Evolutionary conservation across 2,329 filamentous ascomycete species (phyloP), one percentile per base, ranked within the genome.

Genomic region (Xylariaceae sp.): DNA sequence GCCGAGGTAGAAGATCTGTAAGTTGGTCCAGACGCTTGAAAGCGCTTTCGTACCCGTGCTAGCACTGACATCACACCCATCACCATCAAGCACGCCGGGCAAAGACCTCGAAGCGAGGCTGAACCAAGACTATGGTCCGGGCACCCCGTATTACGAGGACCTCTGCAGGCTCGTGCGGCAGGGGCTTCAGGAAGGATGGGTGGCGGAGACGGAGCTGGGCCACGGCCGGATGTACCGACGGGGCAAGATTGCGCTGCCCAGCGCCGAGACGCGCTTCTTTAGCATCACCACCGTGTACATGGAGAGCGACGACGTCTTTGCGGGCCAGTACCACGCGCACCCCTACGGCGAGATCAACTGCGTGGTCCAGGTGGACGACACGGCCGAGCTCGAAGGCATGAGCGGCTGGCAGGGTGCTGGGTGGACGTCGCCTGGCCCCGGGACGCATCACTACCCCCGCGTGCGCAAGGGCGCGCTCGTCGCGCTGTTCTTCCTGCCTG

Each of bases 211-310:
- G 16, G 72, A 75, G 55, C 60, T 79, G 36, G 68, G 53, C 30
- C 48, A 74, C 30, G 78, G 78, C 1, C 70, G 67, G 8, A 75
- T 73, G 56, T 82, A 81, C 57, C 75, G 76, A 1, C 73, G 77
- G 5, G 71, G 71, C 7, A 78, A 76, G 50, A 74, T 84, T 53
- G 65, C 72, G 33, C 58, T 75, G 4, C 81, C 81, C 1, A 72
- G 67, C 2, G 67, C 72, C 7, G 70, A 73, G 29, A 83, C 75
- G 23, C 72, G 75, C 18, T 83, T 72, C 65, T 79, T 82, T 64
- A 79, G 75, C 60, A 81, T 84, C 62, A 84, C 81, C 2, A 77
- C 80, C 1, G 81, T 84, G 15, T 83, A 81, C 62, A 82, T 84
- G 75, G 73, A 81, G n/a, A 77, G 73, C 24, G 52, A 75, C 26